phyloP scores from a whole-genome alignment of 176 grass and related monocot genomes.

The Bromus sterilis region DNA sequence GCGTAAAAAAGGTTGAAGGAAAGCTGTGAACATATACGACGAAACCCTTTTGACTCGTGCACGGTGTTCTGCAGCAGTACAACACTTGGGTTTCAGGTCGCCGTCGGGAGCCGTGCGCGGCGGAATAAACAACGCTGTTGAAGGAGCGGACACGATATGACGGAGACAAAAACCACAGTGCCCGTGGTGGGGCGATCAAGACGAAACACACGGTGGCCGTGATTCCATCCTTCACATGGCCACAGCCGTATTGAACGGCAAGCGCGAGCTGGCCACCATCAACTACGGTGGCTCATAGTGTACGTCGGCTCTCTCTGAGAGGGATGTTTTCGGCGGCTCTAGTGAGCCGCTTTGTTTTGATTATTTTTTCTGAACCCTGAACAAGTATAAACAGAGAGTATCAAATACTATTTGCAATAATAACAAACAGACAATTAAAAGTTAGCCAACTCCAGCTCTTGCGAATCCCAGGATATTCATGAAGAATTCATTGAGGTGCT shows the following conservation, averaged over 20 bases:
- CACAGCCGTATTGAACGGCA: neutral
- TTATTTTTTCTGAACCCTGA: no score
- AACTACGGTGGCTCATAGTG: neutral
- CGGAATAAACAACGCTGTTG: neutral
- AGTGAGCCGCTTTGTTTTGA: no score
- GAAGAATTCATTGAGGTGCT: no score
- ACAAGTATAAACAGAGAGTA: no score
- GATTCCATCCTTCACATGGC: neutral
- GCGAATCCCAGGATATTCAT: no score
- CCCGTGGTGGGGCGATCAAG: slow-evolving; percentile 19
- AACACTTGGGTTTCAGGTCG: neutral
- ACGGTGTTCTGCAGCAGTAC: neutral
- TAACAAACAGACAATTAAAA: no score
- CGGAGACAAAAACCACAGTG: neutral
- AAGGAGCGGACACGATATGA: neutral
- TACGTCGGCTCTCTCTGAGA: neutral
- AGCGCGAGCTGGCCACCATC: neutral
- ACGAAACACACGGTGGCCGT: neutral
- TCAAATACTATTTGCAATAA: no score
- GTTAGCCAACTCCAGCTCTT: no score
- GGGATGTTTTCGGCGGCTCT: neutral
- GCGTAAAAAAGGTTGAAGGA: neutral
- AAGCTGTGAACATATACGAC: neutral
- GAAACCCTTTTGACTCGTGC: neutral
- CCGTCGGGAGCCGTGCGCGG: neutral